Base-by-base conservation (phyloP, 805 yeast species). In the Clavispora santaluciae region DNA sequence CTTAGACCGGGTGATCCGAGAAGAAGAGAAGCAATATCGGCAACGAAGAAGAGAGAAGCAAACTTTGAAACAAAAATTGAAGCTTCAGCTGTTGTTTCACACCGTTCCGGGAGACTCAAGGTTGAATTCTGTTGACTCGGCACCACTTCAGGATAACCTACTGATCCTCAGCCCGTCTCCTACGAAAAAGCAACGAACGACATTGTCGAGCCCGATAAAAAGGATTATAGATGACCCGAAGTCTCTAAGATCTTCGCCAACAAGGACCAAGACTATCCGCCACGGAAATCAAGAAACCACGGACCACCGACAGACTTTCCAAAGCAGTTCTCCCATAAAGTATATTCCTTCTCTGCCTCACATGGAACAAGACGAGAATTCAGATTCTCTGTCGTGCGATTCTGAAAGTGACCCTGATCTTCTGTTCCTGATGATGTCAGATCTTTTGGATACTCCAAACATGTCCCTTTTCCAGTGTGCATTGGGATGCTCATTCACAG, bases 111-210 rank as follows among this genome's bases (percentile, higher is more conserved):
- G 12, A 3, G 31, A 28, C 10, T 15, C 38, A 5, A 22, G 43
- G 33, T 41, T 39, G 24, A 30, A 18, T n/a, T 36, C 40, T 6
- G 36, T 41, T 6, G 44, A 39, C 36, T 31, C 48, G 10, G 40
- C 36, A 6, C 37, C 40, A 6, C 29, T 45, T 22, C 45, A 47
- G 16, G 56, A 63, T 40, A 57, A 60, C 33, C 45, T 61, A 28
- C 45, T 61, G 40, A 41, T 48, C 7, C 40, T 57, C 9, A 51
- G 55, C n/a, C 59, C 64, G 6, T 60, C 66, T 1, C 66, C 67
- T 3, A 49, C 60, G 1, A 63, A 61, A 40, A 59, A 51, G 35
- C 48, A 43, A 12, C 41, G 42, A 7, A 11, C 16, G 20, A 3
- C 16, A 8, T 4, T 11, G 8, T 28, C 31, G 7, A 24, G 35